Evolutionary conservation across 2,329 filamentous ascomycete species (phyloP).

Genomic region (Calonectria ilicicola): DNA sequence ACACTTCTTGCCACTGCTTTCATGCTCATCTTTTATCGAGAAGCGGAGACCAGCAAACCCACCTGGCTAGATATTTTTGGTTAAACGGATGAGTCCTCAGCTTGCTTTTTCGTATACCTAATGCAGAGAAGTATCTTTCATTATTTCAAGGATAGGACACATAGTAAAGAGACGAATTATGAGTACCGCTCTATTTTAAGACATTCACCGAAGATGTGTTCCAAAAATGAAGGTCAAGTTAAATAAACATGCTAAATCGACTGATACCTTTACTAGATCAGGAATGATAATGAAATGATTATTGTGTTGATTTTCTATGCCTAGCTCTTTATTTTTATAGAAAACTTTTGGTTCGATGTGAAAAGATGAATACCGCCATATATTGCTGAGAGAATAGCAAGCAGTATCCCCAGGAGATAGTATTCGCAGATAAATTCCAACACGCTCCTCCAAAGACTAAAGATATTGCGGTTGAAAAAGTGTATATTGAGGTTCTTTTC

Average conservation of each 20-base stretch:
- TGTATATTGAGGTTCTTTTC: neutral
- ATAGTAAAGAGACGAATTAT: no score
- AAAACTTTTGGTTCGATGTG: neutral
- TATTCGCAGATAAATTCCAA: neutral
- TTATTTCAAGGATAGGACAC: no score
- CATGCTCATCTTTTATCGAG: neutral
- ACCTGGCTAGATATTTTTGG: neutral
- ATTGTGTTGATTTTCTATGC: constrained; percentile 18
- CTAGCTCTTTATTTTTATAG: neutral
- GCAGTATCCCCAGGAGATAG: neutral
- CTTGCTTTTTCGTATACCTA: no score
- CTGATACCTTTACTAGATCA: neutral
- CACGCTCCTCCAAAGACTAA: neutral
- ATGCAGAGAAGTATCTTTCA: no score
- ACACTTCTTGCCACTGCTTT: neutral
- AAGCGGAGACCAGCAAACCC: neutral
- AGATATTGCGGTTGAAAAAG: neutral
- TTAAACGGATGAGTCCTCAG: neutral
- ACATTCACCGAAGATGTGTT: no score
- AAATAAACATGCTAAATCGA: no score
- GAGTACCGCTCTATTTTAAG: neutral
- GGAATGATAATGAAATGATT: constrained; percentile 1
- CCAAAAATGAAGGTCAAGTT: no score
- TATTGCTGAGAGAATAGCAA: constrained; percentile 10
- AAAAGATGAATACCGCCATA: constrained; percentile 21